phyloP scores from a whole-genome alignment of 2,329 filamentous ascomycete species.

The Alternaria gansuensis region DNA sequence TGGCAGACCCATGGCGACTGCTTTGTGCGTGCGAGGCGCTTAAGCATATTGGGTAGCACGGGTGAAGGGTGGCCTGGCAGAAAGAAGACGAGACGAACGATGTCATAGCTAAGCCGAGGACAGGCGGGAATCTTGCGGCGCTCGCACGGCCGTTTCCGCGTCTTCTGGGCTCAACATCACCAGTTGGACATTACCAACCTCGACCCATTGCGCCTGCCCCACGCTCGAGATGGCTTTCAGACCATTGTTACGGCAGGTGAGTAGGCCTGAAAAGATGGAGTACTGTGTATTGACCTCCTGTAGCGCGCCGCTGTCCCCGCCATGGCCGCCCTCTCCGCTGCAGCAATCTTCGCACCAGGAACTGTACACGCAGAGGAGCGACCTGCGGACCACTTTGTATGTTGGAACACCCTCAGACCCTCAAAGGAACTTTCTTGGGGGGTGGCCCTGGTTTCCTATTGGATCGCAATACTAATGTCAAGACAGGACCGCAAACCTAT shows the following conservation, averaged over 20 bases:
- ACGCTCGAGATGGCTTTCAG: slow-evolving; percentile 61
- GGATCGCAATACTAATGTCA: slow-evolving; percentile 1
- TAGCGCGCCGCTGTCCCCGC: slow-evolving; percentile 62
- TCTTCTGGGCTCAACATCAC: slow-evolving; percentile 38
- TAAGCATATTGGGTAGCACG: slow-evolving; percentile 51
- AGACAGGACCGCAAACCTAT: slow-evolving; percentile 67
- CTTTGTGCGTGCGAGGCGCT: slow-evolving; percentile 45
- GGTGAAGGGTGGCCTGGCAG: slow-evolving; percentile 11
- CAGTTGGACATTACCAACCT: slow-evolving; percentile 21
- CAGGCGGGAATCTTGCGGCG: slow-evolving; percentile 18
- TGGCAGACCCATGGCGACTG: slow-evolving; percentile 67
- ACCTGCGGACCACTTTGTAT: slow-evolving; percentile 32
- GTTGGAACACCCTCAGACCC: slow-evolving; percentile 2
- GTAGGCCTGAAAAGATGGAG: slow-evolving; percentile 22
- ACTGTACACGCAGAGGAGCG: slow-evolving; percentile 60
- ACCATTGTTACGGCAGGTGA: slow-evolving; percentile 63
- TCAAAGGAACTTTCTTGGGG: neutral
- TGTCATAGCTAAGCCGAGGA: slow-evolving; percentile 34
- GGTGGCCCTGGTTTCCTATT: neutral
- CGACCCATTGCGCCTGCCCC: slow-evolving; percentile 49
- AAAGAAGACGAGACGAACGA: slow-evolving; percentile 13
- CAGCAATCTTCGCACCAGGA: slow-evolving; percentile 58
- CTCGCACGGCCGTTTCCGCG: slow-evolving; percentile 20
- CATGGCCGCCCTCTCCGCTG: slow-evolving; percentile 56
- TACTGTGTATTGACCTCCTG: slow-evolving; percentile 19